phyloP scores from a whole-genome alignment of 495 filamentous ascomycete genomes.

The Lepidopterella palustris region DNA sequence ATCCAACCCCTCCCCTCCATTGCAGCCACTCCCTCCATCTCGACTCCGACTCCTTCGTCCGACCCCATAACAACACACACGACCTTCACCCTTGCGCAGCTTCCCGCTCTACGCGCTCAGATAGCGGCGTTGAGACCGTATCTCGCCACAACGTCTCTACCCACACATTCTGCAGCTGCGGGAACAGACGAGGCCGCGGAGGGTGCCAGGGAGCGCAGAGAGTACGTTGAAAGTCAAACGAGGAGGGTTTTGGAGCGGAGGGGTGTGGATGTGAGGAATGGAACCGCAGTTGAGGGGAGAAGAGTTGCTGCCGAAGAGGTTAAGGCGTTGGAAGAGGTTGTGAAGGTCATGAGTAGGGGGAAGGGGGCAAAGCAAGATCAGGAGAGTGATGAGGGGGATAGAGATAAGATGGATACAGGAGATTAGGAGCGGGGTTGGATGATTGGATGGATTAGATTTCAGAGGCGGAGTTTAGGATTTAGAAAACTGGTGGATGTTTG shows the following conservation, averaged over 20 bases:
- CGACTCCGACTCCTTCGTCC: not conserved
- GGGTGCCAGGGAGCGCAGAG: conserved; percentile 25
- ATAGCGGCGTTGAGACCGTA: conserved; percentile 54
- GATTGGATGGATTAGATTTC: not conserved
- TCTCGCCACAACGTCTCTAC: conserved; percentile 27
- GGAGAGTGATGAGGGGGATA: conserved; percentile 5
- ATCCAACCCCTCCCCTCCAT: conserved; percentile 27
- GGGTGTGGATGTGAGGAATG: conserved; percentile 29
- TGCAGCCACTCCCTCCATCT: conserved; percentile 9
- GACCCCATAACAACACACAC: conserved; percentile 64
- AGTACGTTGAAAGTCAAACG: conserved; percentile 37
- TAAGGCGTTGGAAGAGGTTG: conserved; percentile 33
- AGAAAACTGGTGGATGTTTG: not conserved
- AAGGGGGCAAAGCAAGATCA: conserved; percentile 5
- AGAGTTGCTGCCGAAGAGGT: conserved; percentile 33
- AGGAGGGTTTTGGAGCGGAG: conserved; percentile 29
- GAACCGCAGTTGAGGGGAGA: conserved; percentile 21
- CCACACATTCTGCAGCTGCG: conserved; percentile 10
- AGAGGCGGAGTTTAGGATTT: not conserved
- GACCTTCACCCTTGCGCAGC: conserved; percentile 71
- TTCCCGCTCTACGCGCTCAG: conserved; percentile 66
- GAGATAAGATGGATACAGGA: conserved; percentile 3
- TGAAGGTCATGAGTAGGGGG: conserved; percentile 19
- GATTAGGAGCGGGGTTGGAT: not conserved
- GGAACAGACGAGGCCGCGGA: conserved; percentile 14